phyloP scores from a whole-genome alignment of 495 filamentous ascomycete species.

The Hypoxylon lienhwacheense region DNA sequence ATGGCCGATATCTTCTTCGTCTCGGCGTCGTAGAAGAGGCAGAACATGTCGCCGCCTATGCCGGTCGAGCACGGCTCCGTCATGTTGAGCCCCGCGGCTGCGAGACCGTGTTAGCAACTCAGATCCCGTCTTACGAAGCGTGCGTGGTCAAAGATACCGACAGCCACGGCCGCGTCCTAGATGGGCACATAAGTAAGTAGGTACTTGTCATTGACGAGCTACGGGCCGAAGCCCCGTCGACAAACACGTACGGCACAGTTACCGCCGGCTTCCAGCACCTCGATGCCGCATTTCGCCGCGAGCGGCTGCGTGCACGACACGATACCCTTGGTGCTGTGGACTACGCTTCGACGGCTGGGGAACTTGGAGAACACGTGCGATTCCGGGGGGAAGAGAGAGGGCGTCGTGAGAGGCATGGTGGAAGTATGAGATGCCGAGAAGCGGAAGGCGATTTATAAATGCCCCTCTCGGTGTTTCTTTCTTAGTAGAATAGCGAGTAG shows the following conservation, averaged over 20 bases:
- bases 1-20: conserved; percentile 79
- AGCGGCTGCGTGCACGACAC: conserved; percentile 90
- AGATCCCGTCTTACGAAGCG: background rate
- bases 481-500: background rate
- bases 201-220: background rate
- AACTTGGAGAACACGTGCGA: conserved; percentile 67
- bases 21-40: conserved; percentile 85
- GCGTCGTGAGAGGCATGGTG: conserved; percentile 51
- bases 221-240: no score
- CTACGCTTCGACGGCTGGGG: conserved; percentile 82
- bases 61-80: conserved; percentile 92
- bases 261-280: conserved; percentile 79
- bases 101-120: background rate
- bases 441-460: no score
- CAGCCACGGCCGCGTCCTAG: conserved; percentile 92
- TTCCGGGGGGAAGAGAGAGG: conserved; percentile 60
- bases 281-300: conserved; percentile 83
- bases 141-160: conserved; percentile 48
- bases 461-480: background rate
- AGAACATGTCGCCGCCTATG: conserved; percentile 99
- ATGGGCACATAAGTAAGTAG: background rate
- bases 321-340: conserved; percentile 92
- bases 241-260: conserved; percentile 78
- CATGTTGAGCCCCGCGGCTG: conserved; percentile 85
- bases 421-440: background rate